Conservation (phyloP, 495 filamentous ascomycete genomes). For the Neurospora sublineolata region DNA sequence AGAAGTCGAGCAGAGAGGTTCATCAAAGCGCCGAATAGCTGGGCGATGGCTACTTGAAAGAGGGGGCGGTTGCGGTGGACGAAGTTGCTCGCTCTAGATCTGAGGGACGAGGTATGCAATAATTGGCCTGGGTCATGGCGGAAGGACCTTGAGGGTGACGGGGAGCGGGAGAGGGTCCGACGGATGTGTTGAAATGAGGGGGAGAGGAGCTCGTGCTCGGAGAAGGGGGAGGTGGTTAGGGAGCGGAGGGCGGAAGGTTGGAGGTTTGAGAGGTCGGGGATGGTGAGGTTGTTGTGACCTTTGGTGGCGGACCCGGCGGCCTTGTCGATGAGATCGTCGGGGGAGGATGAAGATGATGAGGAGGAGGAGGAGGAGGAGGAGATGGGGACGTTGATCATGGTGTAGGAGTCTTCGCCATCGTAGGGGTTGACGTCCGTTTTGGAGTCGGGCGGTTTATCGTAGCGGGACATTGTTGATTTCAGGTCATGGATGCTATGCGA, state of each 20-base stretch:
- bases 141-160: background rate
- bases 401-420: background rate
- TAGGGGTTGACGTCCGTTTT: background rate
- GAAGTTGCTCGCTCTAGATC: conserved; percentile 1
- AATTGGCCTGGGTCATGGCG: too few relatives aligned
- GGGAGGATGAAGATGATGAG: background rate
- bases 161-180: conserved; percentile 2
- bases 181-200: background rate
- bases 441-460: background rate
- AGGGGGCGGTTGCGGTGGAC: conserved; percentile 57
- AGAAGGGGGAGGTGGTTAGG: conserved; percentile 21
- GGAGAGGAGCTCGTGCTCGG: conserved; percentile 5
- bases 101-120: background rate
- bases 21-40: conserved; percentile 84
- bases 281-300: background rate
- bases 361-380: background rate
- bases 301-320: background rate
- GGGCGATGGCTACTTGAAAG: conserved; percentile 59
- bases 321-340: background rate
- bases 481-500: background rate
- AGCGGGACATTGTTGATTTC: background rate
- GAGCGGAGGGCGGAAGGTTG: conserved; percentile 13
- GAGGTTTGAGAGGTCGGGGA: background rate
- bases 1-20: conserved; percentile 71
- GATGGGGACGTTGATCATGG: background rate